Conservation (phyloP, 2,329 filamentous ascomycete genomes). For the Hypomyces rosellus region DNA sequence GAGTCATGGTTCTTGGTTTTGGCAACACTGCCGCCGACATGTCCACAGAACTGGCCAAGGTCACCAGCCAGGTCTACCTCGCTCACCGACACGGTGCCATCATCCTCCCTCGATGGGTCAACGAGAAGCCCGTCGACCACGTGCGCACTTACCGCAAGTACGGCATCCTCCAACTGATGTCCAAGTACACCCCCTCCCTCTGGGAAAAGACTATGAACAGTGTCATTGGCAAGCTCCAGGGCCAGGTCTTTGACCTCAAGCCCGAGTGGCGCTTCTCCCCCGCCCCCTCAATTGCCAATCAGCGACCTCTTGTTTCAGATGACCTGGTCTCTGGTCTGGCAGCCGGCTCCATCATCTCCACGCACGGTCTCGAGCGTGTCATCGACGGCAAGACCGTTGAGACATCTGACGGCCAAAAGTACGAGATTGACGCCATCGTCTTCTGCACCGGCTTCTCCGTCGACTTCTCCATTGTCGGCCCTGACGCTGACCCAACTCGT, state of each 20-base stretch:
- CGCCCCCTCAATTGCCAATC: constrained; percentile 19
- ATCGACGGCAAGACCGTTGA: constrained; percentile 19
- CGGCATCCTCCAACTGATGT: constrained; percentile 15
- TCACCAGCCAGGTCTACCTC: constrained; percentile 15
- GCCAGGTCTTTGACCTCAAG: constrained; percentile 14
- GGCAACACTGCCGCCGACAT: constrained; percentile 32
- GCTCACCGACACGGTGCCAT: constrained; percentile 21
- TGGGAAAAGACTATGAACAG: no score
- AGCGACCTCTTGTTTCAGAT: constrained; percentile 22
- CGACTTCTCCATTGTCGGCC: constrained; percentile 19
- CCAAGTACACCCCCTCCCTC: constrained; percentile 18
- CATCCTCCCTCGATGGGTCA: background rate
- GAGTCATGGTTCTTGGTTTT: constrained; percentile 38
- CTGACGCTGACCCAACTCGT: constrained; percentile 20
- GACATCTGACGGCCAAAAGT: constrained; percentile 22
- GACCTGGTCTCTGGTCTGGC: constrained; percentile 27
- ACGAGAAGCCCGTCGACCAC: background rate
- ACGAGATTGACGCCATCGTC: constrained; percentile 28
- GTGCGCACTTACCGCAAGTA: no score
- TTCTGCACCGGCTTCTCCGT: constrained; percentile 31
- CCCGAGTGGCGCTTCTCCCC: constrained; percentile 20
- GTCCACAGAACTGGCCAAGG: constrained; percentile 21
- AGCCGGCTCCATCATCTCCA: constrained; percentile 30
- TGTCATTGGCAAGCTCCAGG: constrained; percentile 9
- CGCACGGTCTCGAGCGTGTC: constrained; percentile 21